Evolutionary conservation across 2,329 filamentous ascomycete species (phyloP), one percentile per base, ranked within the genome.

Genomic region (Aspergillus carbonarius): DNA sequence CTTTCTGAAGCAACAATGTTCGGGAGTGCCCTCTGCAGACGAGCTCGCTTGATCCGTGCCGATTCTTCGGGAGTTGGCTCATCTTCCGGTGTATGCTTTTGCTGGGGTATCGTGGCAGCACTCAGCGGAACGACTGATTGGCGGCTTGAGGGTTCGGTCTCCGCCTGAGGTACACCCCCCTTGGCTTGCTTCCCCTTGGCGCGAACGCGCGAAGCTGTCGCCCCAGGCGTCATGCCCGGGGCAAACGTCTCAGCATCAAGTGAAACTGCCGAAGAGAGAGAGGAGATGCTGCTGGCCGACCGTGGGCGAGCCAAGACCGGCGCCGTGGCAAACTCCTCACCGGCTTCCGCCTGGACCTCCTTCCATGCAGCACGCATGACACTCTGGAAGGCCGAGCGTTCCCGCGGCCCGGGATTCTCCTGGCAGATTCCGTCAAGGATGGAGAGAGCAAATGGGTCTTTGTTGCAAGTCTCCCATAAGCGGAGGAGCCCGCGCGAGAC

Each of bases 231-330:
- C 49, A 67, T 59, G 32, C 60, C 63, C 34, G 70, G 68, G n/a
- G 64, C 65, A 52, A 67, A 67, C 18, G 70, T 69, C 55, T 76
- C 73, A 48, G 66, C 67, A 39, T 74, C 70, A 34, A 76, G 62
- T 5, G 76, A 76, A 42, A 75, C 72, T 9, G 73, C 73, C 8
- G 76, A 74, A 35, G 77, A 78, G 20, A 78, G 58, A 12, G 74
- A 77, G 15, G 75, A 76, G 12, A 70, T 68, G 18, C 70, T 76
- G 40, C 63, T 66, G 23, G 64, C 65, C 15, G 70, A 72, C 6
- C 63, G 63, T 10, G 63, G 63, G 17, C 69, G 66, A 35, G 52
- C 60, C 46, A 64, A 54, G 54, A 40, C 49, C 37, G 60, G 55
- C 17, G 55, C 40, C 13, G 57, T 39, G 39, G 58, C 40, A 35